phyloP scores from a whole-genome alignment of 106 monocot species.

The Dendrobium officinale region DNA sequence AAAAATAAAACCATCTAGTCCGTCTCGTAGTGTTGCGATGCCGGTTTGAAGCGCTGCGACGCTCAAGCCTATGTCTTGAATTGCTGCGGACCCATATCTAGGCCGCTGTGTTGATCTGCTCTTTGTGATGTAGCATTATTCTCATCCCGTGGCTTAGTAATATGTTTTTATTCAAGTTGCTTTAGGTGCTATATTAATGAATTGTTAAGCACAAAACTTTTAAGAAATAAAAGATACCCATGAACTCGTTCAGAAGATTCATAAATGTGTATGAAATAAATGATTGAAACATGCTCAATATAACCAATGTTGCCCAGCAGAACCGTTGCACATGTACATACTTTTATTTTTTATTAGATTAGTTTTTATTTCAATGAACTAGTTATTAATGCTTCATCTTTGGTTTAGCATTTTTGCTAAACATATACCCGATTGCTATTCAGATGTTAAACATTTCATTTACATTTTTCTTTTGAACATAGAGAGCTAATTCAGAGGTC shows the following conservation, averaged over 20 bases:
- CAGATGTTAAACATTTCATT: neutral
- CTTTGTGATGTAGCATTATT: too few species aligned
- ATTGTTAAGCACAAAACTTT: neutral
- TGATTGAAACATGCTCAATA: neutral
- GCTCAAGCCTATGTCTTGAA: too few species aligned
- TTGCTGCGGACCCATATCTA: too few species aligned
- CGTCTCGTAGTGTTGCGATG: too few species aligned
- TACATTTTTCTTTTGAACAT: neutral
- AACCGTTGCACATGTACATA: neutral
- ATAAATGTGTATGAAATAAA: neutral
- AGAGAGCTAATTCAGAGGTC: neutral
- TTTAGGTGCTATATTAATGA: too few species aligned
- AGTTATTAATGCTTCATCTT: constrained; percentile 3
- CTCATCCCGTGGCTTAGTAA: too few species aligned
- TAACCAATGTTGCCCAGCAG: neutral
- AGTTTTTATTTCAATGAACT: neutral
- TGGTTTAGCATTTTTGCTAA: neutral
- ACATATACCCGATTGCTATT: neutral
- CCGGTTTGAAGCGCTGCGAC: too few species aligned
- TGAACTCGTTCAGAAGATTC: neutral
- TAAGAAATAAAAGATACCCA: neutral
- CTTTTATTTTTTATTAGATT: neutral
- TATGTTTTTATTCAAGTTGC: neutral
- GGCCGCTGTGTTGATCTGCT: too few species aligned
- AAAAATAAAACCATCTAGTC: too few species aligned